These are phyloP conservation scores for Oryza brachyantha DNA, from an alignment of 176 grass and related monocot genomes.

Conservation along the genomic window DNA sequence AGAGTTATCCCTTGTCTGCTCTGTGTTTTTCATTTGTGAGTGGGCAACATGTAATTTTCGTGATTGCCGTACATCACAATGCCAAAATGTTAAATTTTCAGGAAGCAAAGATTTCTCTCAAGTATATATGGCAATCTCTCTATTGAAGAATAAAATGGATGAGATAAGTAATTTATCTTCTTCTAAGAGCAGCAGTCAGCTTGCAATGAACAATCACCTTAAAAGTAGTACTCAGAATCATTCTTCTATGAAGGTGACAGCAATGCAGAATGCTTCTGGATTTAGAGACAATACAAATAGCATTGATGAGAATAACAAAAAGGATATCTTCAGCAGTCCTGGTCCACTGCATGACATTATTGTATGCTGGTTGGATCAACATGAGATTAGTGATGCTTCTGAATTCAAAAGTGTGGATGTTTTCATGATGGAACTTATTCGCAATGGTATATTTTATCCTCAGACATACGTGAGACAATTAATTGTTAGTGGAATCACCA, in stretches of 20 bases:
- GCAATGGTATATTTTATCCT: conserved; percentile 85
- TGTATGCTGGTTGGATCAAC: conserved; percentile 96
- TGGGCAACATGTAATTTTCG: conserved; percentile 98
- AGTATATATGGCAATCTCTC: conserved; percentile 75
- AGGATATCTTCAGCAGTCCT: conserved; percentile 76
- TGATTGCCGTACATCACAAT: conserved; percentile 64
- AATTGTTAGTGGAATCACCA: conserved; percentile 87
- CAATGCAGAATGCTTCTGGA: conserved; percentile 36
- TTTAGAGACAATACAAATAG: conserved; percentile 39
- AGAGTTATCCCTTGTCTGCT: conserved; percentile 85
- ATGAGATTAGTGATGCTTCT: conserved; percentile 68
- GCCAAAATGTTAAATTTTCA: conserved; percentile 68
- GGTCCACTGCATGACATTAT: conserved; percentile 93
- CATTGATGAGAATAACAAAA: conserved; percentile 59
- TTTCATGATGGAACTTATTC: conserved; percentile 77
- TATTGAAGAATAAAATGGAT: conserved; percentile 90
- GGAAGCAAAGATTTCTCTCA: conserved; percentile 92
- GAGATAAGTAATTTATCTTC: conserved; percentile 62
- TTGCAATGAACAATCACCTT: conserved; percentile 35
- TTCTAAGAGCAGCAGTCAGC: conserved; percentile 49
- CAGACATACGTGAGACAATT: conserved; percentile 91
- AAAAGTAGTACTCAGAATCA: conserved; percentile 53
- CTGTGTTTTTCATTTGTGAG: conserved; percentile 98
- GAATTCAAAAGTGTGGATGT: conserved; percentile 67
- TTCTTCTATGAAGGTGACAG: conserved; percentile 34